Evolutionary conservation across 1,284 basidiomycete species (phyloP).

Genomic region (Pyrrhoderma lamaoense): DNA sequence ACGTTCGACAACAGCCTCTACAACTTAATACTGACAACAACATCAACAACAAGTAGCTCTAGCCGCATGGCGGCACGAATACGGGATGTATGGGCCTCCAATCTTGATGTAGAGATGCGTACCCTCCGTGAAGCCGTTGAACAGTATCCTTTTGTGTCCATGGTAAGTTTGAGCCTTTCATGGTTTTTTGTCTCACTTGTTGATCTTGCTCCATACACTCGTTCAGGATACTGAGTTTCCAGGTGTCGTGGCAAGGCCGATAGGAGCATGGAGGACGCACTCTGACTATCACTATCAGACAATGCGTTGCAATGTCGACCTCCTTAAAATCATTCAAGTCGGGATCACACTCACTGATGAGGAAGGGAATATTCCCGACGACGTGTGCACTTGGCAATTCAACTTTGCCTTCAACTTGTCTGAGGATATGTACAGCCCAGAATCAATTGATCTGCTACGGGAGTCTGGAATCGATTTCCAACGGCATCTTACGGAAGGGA

Average conservation of each 20-base stretch:
- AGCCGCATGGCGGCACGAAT: constrained; percentile 39
- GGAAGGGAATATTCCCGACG: constrained; percentile 83
- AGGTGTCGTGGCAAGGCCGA: constrained; percentile 95
- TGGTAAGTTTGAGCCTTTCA: constrained; percentile 52
- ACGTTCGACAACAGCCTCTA: constrained; percentile 1
- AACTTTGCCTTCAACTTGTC: constrained; percentile 91
- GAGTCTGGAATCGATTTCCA: constrained; percentile 97
- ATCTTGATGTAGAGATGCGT: constrained; percentile 89
- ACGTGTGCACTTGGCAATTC: constrained; percentile 97
- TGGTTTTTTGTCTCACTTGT: constrained; percentile 20
- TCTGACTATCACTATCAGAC: constrained; percentile 99
- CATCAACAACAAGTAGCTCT: neutral
- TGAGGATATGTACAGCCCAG: constrained; percentile 97
- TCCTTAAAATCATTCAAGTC: constrained; percentile 96
- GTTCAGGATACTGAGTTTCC: constrained; percentile 95
- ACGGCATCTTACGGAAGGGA: constrained; percentile 88
- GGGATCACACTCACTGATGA: constrained; percentile 94
- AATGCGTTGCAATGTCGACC: constrained; percentile 97
- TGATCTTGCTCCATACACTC: constrained; percentile 18
- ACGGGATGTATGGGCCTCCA: constrained; percentile 92
- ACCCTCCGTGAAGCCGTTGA: constrained; percentile 84
- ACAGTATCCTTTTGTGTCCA: constrained; percentile 89
- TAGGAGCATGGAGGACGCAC: constrained; percentile 93
- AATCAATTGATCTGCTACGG: constrained; percentile 90
- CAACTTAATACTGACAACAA: neutral